Percentiles rank a stretch among this genome's conserved stretches.
These are phyloP conservation scores for Stachybotrys chlorohalonatus DNA, from an alignment of 2,329 filamentous ascomycete genomes.

Conservation along the genomic window DNA sequence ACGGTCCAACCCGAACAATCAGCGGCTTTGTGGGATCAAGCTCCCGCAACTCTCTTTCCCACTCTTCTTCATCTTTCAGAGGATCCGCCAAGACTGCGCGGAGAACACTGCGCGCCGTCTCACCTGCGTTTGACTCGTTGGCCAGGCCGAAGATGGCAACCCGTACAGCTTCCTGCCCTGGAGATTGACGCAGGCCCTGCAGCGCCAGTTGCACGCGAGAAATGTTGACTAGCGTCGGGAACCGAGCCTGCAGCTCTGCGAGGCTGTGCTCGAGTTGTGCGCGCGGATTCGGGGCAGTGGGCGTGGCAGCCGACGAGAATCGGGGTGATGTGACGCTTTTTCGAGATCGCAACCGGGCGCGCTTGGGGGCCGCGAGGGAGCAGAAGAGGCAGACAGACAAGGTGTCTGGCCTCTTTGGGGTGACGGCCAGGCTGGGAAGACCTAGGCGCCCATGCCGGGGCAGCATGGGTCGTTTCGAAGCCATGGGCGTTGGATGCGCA, in stretches of 20 bases:
- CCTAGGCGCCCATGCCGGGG: slow-evolving; percentile 16
- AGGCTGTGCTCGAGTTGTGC: slow-evolving; percentile 51
- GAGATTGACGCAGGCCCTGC: slow-evolving; percentile 48
- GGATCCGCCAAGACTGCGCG: slow-evolving; percentile 64
- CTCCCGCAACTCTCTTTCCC: slow-evolving; percentile 54
- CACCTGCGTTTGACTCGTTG: slow-evolving; percentile 25
- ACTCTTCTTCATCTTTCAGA: slow-evolving; percentile 49
- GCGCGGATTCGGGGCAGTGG: slow-evolving; percentile 24
- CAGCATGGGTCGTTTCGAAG: slow-evolving; percentile 19
- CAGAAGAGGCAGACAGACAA: slow-evolving; percentile 22
- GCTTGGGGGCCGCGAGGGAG: slow-evolving; percentile 12
- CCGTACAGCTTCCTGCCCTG: slow-evolving; percentile 48
- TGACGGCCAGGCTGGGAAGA: slow-evolving; percentile 8
- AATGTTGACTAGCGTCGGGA: slow-evolving; percentile 55
- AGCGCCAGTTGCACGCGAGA: slow-evolving; percentile 64
- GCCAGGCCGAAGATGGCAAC: slow-evolving; percentile 47
- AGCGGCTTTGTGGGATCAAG: slow-evolving; percentile 47
- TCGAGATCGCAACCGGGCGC: slow-evolving; percentile 11
- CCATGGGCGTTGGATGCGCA: slow-evolving; percentile 14
- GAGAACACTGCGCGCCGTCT: slow-evolving; percentile 55
- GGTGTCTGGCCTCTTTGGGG: slow-evolving; percentile 5
- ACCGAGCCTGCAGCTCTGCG: slow-evolving; percentile 49
- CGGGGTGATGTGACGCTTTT: slow-evolving; percentile 14
- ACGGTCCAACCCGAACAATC: slow-evolving; percentile 46
- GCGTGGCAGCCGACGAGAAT: slow-evolving; percentile 16